Evolutionary conservation across 1,284 basidiomycete species (phyloP), one percentile per base, ranked within the genome.

Genomic region (Pseudozyma pruni): DNA sequence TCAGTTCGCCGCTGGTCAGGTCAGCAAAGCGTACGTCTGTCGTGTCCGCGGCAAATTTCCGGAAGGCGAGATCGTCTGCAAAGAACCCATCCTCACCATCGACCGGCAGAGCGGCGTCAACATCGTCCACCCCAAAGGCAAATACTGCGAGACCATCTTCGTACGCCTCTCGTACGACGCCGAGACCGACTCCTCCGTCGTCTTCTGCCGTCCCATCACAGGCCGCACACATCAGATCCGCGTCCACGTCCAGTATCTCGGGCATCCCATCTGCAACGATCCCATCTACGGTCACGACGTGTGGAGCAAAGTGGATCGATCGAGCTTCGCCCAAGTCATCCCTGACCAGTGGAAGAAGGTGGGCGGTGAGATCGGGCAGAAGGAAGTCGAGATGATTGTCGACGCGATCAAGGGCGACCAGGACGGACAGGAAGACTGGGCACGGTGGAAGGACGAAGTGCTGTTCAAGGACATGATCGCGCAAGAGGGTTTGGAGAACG

Each of bases 91-190:
- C 14, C 83, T 99, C 51, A 93, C 92, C 0, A 89, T 98, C 4
- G 96, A 98, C 84, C 86, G 94, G 46, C 94, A 97, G 81, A 94
- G 94, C 89, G 94, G 94, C 4, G 84, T 97, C 43, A 96, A 95
- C 73, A 91, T 97, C 46, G 92, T 98, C 22, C 62, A 77, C 20
- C 69, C 66, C 9, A 59, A 68, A 29, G 71, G 69, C 45, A 72
- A 70, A 37, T 35, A 87, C 16, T 92, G 94, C 7, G 91, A 92
- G 82, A 98, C 96, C 0, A 87, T 94, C 8, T 98, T 98, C 84
- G 90, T 88, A 45, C 86, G 90, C 19, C 85, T 98, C 64, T 90
- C 88, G 55, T 98, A 98, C 81, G 93, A 98, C 80, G 82, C 85
- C 11, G 86, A 86, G 54, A 90, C 92, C 1, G 85, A 97, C 80